Percentiles rank a stretch among this genome's conserved stretches.
Evolutionary conservation across 1,284 basidiomycete species (phyloP).

Genomic region (Leccinum fallax): DNA sequence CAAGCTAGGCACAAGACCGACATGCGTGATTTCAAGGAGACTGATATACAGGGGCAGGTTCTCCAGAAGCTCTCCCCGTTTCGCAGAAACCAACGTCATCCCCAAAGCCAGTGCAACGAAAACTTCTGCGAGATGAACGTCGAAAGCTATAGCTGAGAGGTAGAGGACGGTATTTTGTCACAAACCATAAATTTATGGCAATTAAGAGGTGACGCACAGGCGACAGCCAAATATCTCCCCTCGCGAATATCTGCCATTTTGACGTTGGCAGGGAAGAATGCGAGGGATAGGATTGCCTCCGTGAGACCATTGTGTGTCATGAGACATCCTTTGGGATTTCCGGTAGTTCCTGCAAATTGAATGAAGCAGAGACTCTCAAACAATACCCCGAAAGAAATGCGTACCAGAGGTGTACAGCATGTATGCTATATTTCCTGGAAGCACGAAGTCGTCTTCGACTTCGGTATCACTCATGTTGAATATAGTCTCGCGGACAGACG

Average conservation of each 20-base stretch:
- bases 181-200: background rate
- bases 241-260: conserved; percentile 39
- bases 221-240: conserved; percentile 46
- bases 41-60: conserved; percentile 48
- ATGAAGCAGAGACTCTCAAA: conserved; percentile 1
- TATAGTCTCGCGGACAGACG: conserved; percentile 31
- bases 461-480: conserved; percentile 33
- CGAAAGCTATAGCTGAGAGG: conserved; percentile 47
- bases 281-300: conserved; percentile 47
- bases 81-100: conserved; percentile 48
- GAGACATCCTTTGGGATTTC: conserved; percentile 60
- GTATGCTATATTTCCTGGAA: conserved; percentile 45
- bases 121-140: conserved; percentile 53
- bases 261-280: conserved; percentile 41
- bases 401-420: conserved; percentile 56
- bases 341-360: conserved; percentile 48
- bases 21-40: conserved; percentile 49
- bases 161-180: background rate
- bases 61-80: conserved; percentile 48
- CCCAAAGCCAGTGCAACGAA: conserved; percentile 47
- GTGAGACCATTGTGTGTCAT: conserved; percentile 47
- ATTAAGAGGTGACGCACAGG: conserved; percentile 38
- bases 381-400: background rate
- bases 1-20: conserved; percentile 56
- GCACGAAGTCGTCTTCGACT: conserved; percentile 30